Base-by-base conservation (phyloP, 345 rosid species). In the Bruguiera parviflora region DNA sequence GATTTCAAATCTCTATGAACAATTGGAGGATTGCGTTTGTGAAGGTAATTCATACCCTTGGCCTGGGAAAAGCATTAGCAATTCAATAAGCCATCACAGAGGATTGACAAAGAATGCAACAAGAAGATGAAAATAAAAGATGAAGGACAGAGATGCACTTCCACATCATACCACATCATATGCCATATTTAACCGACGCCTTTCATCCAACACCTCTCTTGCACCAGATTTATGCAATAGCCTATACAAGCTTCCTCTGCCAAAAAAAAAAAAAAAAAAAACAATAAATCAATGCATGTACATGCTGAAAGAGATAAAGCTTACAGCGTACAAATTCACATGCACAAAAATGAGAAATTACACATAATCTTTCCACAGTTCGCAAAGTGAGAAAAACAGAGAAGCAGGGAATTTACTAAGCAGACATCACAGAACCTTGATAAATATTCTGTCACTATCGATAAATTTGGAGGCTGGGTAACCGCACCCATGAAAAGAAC, bases 401-500 rank as follows among this genome's bases (percentile, higher is more conserved):
- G 31, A 60, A 62, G 37, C 24, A 4, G 47, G 35, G 22, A 8
- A 6, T 24, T 39, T 63, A 21, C 58, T 8, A 22, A 28, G 53
- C 43, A 7, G 62, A 43, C 18, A 75, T 22, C 52, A 52, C 49
- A 25, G 60, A 77, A 95, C 99, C 99, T 96, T 76, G 97, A 92
- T 67, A 96, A 81, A 83, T 96, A 96, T 76, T 92, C 99, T 43
- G 99, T 96, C 77, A 96, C 98, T 73, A 96, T 96, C 64, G 99
- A 92, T 83, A 96, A 83, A 78, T 90, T 90, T 49, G 98, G 98
- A 61, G 99, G 98, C 77, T 86, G 90, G 68, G 97, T 90, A 75
- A 96, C 99, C 0, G 98, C 99, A 27, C 99, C 99, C 99, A 96
- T 96, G 70, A 92, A 96, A 62, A 96, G 97, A 84, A 92, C 99